These are phyloP conservation scores for Biancaea sappan DNA, from an alignment of 306 rosid species.

Conservation along the genomic window DNA sequence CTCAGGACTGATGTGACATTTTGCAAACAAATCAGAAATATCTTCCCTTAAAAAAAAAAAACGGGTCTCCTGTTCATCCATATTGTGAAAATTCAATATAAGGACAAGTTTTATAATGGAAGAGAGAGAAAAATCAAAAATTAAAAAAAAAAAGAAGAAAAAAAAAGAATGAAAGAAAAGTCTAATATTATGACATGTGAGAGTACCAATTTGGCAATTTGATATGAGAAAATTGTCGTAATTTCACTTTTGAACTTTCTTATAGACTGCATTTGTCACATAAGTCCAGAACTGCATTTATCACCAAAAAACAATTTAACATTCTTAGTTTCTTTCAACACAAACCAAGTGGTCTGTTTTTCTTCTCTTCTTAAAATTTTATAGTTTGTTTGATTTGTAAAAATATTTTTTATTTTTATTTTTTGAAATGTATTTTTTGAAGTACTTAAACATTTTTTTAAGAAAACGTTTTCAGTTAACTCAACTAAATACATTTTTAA, in stretches of 20 bases:
- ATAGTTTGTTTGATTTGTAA: too few relatives aligned
- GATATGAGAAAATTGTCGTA: conserved; percentile 11
- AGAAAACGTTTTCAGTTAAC: too few relatives aligned
- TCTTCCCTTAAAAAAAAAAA: too few relatives aligned
- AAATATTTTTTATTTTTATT: too few relatives aligned
- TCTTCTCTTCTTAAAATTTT: not conserved
- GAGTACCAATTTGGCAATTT: too few relatives aligned
- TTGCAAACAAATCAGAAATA: not conserved
- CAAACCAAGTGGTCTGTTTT: not conserved
- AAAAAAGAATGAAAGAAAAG: not conserved
- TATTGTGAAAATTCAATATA: not conserved
- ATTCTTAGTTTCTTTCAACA: not conserved
- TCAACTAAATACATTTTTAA: too few relatives aligned
- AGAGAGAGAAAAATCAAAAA: conserved; percentile 11
- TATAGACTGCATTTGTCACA: not conserved
- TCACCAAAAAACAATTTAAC: not conserved
- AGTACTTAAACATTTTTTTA: too few relatives aligned
- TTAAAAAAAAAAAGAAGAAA: not conserved
- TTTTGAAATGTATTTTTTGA: too few relatives aligned
- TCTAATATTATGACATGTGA: not conserved
- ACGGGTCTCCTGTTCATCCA: too few relatives aligned
- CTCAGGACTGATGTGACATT: not conserved
- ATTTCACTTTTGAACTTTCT: not conserved
- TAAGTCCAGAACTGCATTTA: not conserved
- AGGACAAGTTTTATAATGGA: conserved; percentile 22